Evolutionary conservation across 2,329 filamentous ascomycete species (phyloP).

Genomic region (Blastomyces emzantsi): DNA sequence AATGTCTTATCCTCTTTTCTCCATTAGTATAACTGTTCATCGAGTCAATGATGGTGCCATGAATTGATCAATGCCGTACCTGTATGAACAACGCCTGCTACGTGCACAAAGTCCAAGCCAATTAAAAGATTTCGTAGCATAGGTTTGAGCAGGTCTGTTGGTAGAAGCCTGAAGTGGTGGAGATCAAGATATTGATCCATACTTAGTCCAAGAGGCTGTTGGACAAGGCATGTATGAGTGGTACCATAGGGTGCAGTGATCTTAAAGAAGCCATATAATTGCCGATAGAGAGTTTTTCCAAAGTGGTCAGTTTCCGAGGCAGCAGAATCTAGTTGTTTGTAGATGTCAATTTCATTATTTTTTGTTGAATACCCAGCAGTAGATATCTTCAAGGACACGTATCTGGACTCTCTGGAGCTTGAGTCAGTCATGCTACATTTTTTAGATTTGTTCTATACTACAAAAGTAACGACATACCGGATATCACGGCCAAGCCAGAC

Average conservation of each 20-base stretch:
- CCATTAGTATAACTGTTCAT: not conserved
- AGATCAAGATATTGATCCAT: conserved; percentile 13
- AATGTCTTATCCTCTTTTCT: not conserved
- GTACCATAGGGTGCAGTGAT: conserved; percentile 16
- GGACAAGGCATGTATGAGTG: conserved; percentile 14
- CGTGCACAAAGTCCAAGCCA: conserved; percentile 8
- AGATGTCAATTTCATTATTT: conserved; percentile 17
- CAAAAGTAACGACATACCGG: conserved; percentile 8
- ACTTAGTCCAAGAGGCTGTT: conserved; percentile 14
- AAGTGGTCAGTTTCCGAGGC: conserved; percentile 15
- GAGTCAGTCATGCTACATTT: not conserved
- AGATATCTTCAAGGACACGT: conserved; percentile 8
- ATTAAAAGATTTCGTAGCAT: conserved; percentile 11
- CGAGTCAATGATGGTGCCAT: not conserved
- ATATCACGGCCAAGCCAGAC: conserved; percentile 20
- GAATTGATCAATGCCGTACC: conserved; percentile 3
- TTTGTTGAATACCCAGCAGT: conserved; percentile 4
- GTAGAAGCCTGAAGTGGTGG: conserved; percentile 4
- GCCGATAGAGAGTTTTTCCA: conserved; percentile 19
- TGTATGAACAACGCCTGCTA: conserved; percentile 4
- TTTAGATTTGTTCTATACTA: not conserved
- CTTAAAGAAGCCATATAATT: conserved; percentile 21
- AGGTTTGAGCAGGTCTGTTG: conserved; percentile 12
- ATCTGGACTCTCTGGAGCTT: conserved; percentile 5
- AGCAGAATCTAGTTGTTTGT: conserved; percentile 16